Conservation (phyloP, 108 stramenopile genomes). For the Conticribra guillardii region DNA sequence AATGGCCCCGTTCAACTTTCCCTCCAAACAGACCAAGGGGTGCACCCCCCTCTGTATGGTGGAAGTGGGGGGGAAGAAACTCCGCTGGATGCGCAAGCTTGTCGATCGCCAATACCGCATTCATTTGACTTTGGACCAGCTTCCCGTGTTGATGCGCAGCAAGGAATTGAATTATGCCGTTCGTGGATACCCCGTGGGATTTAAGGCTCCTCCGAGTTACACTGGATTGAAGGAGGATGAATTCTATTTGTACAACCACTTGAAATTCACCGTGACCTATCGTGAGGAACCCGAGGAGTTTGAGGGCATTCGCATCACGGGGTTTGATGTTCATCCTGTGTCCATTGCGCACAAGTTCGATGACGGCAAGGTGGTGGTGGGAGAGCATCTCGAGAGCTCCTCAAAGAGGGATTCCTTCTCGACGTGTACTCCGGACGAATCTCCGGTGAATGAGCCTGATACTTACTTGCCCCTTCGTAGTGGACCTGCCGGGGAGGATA, state of each 20-base stretch:
- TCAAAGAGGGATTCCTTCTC: constrained; percentile 11
- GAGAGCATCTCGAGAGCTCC: constrained; percentile 15
- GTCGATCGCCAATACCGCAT: constrained; percentile 96
- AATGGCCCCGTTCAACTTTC: constrained; percentile 70
- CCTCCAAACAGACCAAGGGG: constrained; percentile 46
- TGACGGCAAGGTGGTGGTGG: constrained; percentile 19
- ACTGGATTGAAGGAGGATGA: constrained; percentile 62
- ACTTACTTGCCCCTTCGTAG: constrained; percentile 51
- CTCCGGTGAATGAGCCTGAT: constrained; percentile 50
- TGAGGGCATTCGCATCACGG: constrained; percentile 90
- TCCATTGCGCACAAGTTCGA: constrained; percentile 80
- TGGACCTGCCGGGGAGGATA: constrained; percentile 46
- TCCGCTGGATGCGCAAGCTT: constrained; percentile 72
- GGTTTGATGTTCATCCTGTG: constrained; percentile 92
- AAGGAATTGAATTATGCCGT: constrained; percentile 83
- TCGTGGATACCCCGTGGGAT: constrained; percentile 85
- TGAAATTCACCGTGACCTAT: constrained; percentile 88
- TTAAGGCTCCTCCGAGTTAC: constrained; percentile 62
- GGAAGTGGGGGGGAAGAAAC: constrained; percentile 60
- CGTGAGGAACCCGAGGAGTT: constrained; percentile 68
- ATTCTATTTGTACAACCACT: constrained; percentile 90
- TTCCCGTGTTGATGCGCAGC: constrained; percentile 81
- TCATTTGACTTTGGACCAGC: constrained; percentile 82
- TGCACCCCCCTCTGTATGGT: constrained; percentile 70
- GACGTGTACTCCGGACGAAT: constrained; percentile 40